Evolutionary conservation across 2,329 filamentous ascomycete species (phyloP).

Genomic region (Ceratocystis huliohia): DNA sequence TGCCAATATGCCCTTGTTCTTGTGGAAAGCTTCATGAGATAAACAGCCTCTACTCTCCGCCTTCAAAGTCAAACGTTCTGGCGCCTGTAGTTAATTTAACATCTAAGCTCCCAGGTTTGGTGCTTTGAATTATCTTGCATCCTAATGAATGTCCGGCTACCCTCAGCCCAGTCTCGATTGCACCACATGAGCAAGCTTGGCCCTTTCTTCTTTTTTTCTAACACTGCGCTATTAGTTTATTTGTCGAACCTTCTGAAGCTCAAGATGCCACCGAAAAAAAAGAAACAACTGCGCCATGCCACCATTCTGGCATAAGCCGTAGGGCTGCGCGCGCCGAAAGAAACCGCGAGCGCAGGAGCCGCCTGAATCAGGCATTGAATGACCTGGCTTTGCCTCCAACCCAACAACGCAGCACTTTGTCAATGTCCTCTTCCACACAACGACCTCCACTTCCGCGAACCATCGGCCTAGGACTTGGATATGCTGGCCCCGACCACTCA

Average conservation of each 20-base stretch:
- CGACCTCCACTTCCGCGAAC: neutral
- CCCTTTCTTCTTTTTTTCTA: neutral
- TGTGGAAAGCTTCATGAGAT: neutral
- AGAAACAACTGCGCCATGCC: neutral
- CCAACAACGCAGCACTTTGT: neutral
- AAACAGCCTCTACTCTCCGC: neutral
- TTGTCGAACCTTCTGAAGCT: constrained; percentile 5
- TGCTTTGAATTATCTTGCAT: neutral
- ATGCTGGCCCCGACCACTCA: neutral
- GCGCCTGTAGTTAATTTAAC: neutral
- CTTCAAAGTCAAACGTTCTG: neutral
- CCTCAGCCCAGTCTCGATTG: neutral
- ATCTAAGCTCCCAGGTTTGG: neutral
- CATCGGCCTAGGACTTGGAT: neutral
- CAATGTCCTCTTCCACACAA: neutral
- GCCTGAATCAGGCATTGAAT: neutral
- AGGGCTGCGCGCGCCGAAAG: neutral
- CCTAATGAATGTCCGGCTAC: neutral
- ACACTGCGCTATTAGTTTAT: neutral
- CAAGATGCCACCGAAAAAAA: neutral
- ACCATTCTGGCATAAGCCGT: neutral
- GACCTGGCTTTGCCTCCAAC: neutral
- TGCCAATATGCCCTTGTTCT: neutral
- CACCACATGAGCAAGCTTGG: neutral
- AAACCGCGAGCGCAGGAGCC: neutral